phyloP scores from a whole-genome alignment of 352 stramenopile genomes.

The Pythium rishiriense region DNA sequence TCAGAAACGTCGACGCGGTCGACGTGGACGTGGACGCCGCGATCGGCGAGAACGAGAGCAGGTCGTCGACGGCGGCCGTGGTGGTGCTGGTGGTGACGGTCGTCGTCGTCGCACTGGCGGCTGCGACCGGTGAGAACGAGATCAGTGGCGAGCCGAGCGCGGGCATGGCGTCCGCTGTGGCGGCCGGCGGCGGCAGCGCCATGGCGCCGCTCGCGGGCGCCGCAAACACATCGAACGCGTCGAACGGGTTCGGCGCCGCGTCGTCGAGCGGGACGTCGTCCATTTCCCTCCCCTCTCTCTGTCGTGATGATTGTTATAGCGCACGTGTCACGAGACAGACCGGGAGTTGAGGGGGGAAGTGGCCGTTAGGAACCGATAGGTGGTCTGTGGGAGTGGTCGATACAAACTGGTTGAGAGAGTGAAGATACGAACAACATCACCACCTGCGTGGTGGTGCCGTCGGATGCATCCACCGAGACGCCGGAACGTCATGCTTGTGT shows the following conservation, averaged over 20 bases:
- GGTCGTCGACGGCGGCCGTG: constrained; percentile 16
- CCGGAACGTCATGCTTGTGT: too few species aligned
- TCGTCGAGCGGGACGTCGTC: constrained; percentile 16
- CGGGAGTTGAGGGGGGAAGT: not conserved
- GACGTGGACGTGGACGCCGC: constrained; percentile 1
- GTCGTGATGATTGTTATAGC: too few species aligned
- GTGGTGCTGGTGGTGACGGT: not conserved
- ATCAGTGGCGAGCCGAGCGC: constrained; percentile 24
- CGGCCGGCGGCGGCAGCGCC: constrained; percentile 1
- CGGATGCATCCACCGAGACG: too few species aligned
- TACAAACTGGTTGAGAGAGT: too few species aligned
- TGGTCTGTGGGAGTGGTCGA: too few species aligned
- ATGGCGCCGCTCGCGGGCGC: not conserved
- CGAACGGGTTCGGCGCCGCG: constrained; percentile 15
- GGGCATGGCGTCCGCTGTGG: not conserved
- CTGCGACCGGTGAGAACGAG: constrained; percentile 26
- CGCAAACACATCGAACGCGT: constrained; percentile 21
- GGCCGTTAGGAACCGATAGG: constrained; percentile 2
- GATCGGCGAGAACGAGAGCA: constrained; percentile 26
- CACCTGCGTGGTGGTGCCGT: too few species aligned
- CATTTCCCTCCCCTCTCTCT: constrained; percentile 5
- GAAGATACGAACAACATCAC: too few species aligned
- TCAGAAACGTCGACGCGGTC: constrained; percentile 11
- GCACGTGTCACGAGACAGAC: constrained; percentile 4
- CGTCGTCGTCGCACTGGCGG: not conserved